Evolutionary conservation across 2,329 filamentous ascomycete species (phyloP).

Genomic region (Camptophora hylomeconis): DNA sequence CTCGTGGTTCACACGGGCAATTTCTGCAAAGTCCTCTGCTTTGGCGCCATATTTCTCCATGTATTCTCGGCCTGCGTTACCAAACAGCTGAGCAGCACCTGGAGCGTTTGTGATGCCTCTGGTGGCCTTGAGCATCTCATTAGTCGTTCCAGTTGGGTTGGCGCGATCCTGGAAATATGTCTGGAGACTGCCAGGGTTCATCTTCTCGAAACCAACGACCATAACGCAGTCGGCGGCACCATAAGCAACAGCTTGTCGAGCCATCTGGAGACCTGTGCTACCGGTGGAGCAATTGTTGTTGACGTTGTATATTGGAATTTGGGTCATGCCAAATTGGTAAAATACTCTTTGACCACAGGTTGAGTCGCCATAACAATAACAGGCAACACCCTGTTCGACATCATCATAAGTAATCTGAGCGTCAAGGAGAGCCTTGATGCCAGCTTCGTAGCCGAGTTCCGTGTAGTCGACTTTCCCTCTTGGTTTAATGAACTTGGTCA

Average conservation of each 20-base stretch:
- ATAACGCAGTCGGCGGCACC: conserved; percentile 79
- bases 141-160: conserved; percentile 61
- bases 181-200: conserved; percentile 82
- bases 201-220: conserved; percentile 95
- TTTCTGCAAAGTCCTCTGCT: conserved; percentile 81
- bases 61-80: conserved; percentile 85
- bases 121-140: conserved; percentile 70
- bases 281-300: conserved; percentile 98
- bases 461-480: conserved; percentile 21
- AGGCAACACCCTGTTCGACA: conserved; percentile 88
- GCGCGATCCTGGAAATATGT: conserved; percentile 73
- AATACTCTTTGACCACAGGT: conserved; percentile 94
- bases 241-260: conserved; percentile 61
- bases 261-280: conserved; percentile 81
- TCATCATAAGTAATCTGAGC: conserved; percentile 94
- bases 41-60: conserved; percentile 90
- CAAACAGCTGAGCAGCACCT: conserved; percentile 84
- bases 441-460: conserved; percentile 22
- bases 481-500: conserved; percentile 84
- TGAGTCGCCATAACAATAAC: conserved; percentile 94
- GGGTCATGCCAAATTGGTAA: conserved; percentile 96
- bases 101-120: conserved; percentile 71
- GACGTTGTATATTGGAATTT: conserved; percentile 93
- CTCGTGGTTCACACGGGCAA: conserved; percentile 80
- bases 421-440: conserved; percentile 37